Percentiles rank a stretch among this genome's conserved stretches.
phyloP scores from a whole-genome alignment of 1,139 yeast genomes.

The Lipomyces yarrowii region DNA sequence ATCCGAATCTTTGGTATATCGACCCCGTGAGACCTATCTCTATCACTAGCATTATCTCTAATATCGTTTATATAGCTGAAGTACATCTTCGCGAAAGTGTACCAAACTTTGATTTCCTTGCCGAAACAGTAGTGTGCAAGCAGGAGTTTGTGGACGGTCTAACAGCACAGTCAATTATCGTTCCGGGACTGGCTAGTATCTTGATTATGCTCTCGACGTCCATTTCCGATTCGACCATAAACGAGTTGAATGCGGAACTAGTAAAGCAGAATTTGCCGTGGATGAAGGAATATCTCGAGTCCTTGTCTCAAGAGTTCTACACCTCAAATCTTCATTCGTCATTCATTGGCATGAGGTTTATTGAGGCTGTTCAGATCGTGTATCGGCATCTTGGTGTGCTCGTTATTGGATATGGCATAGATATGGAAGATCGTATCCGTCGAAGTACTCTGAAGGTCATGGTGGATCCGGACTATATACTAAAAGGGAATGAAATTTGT shows the following conservation, averaged over 20 bases:
- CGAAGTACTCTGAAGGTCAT: constrained; percentile 13
- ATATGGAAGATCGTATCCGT: constrained; percentile 8
- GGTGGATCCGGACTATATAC: constrained; percentile 9
- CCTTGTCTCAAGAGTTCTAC: constrained; percentile 16
- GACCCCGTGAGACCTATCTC: not conserved
- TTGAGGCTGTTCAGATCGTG: constrained; percentile 17
- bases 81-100: constrained; percentile 20
- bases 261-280: constrained; percentile 9
- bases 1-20: constrained; percentile 15
- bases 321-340: constrained; percentile 14
- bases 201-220: constrained; percentile 16
- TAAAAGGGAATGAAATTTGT: constrained; percentile 17
- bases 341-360: constrained; percentile 14
- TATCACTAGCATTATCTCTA: not conserved
- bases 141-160: constrained; percentile 20
- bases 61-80: constrained; percentile 7
- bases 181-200: constrained; percentile 18
- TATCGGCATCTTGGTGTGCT: constrained; percentile 14
- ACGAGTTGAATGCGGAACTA: constrained; percentile 2
- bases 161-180: constrained; percentile 15
- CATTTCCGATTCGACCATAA: constrained; percentile 9
- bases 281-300: constrained; percentile 16
- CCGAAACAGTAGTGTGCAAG: constrained; percentile 21
- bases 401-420: constrained; percentile 16
- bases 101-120: constrained; percentile 21